A percentile compares a stretch with the other conserved stretches of the same genome.
These are phyloP conservation scores for Hyaloperonospora brassicae DNA, from an alignment of 352 stramenopile genomes.

Conservation along the genomic window DNA sequence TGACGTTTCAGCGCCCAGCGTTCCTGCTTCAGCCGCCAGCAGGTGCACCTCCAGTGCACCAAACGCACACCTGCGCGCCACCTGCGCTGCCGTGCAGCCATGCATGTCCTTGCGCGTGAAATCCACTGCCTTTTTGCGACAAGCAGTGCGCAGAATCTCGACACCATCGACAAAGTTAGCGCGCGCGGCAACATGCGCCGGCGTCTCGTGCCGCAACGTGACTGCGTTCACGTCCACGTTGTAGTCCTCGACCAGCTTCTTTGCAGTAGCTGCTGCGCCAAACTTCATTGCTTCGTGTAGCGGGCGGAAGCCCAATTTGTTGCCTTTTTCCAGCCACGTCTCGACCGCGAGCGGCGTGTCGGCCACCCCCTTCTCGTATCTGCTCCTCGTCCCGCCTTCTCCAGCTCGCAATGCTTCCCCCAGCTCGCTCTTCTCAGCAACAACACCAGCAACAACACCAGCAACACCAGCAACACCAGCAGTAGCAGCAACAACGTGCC, in stretches of 20 bases:
- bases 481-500: constrained; percentile 13
- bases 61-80: constrained; percentile 41
- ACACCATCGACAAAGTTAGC: constrained; percentile 39
- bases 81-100: constrained; percentile 40
- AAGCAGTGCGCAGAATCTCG: constrained; percentile 33
- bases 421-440: background rate
- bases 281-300: constrained; percentile 74
- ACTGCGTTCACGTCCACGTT: constrained; percentile 38
- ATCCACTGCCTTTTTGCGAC: constrained; percentile 16
- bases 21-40: constrained; percentile 9
- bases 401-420: constrained; percentile 2
- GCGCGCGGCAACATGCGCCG: constrained; percentile 58
- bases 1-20: background rate
- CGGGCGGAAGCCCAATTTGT: constrained; percentile 52
- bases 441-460: background rate
- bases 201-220: constrained; percentile 51
- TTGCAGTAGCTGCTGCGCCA: constrained; percentile 20
- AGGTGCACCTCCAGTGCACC: constrained; percentile 25
- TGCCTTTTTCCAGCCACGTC: constrained; percentile 42
- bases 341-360: constrained; percentile 20
- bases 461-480: background rate
- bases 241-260: constrained; percentile 30
- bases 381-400: background rate
- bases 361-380: background rate
- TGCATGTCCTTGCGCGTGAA: constrained; percentile 35